These are phyloP conservation scores for Cordyceps javanica DNA, from an alignment of 2,329 filamentous ascomycete species.

Conservation along the genomic window DNA sequence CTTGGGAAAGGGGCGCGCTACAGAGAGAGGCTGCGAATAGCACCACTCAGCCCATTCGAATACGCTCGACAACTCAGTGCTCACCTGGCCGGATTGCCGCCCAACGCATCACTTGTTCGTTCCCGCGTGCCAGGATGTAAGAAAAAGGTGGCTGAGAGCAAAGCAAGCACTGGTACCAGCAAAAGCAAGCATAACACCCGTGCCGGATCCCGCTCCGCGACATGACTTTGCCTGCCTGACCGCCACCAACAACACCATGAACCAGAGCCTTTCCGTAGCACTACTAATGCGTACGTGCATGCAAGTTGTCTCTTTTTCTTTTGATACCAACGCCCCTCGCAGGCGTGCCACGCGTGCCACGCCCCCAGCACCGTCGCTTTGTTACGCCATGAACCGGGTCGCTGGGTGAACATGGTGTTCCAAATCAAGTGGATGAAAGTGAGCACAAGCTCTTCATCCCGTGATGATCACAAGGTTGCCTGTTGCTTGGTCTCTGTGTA, in stretches of 20 bases:
- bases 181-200: constrained; percentile 9
- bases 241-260: not conserved
- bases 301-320: constrained; percentile 8
- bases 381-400: constrained; percentile 6
- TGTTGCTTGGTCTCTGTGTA: not conserved
- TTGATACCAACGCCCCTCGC: not conserved
- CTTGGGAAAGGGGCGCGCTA: constrained; percentile 1
- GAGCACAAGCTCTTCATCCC: not conserved
- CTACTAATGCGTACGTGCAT: not conserved
- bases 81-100: constrained; percentile 2
- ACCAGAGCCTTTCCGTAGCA: not conserved
- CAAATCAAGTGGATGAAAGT: not conserved
- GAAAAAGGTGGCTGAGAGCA: constrained; percentile 2
- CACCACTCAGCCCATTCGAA: not conserved
- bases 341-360: constrained; percentile 6
- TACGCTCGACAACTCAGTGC: not conserved
- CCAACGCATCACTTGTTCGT: constrained; percentile 1
- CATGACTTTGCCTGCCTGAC: not conserved
- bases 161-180: not conserved
- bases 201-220: constrained; percentile 6
- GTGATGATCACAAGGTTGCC: not conserved
- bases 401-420: constrained; percentile 10
- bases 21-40: constrained; percentile 7
- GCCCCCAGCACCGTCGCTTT: not conserved
- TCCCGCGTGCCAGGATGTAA: not conserved